Conservation (phyloP, 208 protist species). For the Crithidia sp. region DNA sequence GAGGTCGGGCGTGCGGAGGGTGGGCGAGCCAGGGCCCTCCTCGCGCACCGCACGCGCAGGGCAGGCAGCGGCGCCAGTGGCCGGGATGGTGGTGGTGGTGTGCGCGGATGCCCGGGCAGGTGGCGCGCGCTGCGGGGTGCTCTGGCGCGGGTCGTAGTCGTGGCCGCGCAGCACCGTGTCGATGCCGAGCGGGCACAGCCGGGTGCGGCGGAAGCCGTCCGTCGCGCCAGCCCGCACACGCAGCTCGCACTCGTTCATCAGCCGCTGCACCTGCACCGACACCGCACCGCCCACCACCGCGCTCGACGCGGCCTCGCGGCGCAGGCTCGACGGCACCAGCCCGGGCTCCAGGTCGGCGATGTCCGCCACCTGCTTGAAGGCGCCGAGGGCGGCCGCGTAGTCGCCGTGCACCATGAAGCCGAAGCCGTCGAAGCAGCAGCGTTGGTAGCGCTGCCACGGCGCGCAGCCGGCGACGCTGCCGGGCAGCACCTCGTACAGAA, state of each 20-base stretch:
- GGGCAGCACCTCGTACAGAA: conserved; percentile 38
- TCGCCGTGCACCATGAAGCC: conserved; percentile 44
- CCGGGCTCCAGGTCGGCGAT: conserved; percentile 26
- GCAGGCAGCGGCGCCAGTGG: neutral
- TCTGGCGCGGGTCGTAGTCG: neutral
- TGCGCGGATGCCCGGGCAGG: neutral
- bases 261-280: conserved; percentile 27
- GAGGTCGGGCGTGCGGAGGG: neutral
- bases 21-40: too few species aligned
- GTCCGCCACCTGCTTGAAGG: conserved; percentile 28
- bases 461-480: conserved; percentile 14
- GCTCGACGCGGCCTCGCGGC: conserved; percentile 22
- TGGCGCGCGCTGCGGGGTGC: too few species aligned
- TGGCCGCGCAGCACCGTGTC: conserved; percentile 1
- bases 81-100: neutral
- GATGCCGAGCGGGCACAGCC: conserved; percentile 4
- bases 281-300: conserved; percentile 16
- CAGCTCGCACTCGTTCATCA: conserved; percentile 19
- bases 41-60: neutral
- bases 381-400: conserved; percentile 36
- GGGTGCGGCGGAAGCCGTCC: neutral
- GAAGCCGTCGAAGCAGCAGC: conserved; percentile 35
- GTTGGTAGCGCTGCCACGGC: conserved; percentile 34
- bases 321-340: conserved; percentile 23
- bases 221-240: conserved; percentile 3